A percentile compares a stretch with the other conserved stretches of the same genome.
phyloP scores from a whole-genome alignment of 2,329 filamentous ascomycete genomes.

The Cercospora citrullina region DNA sequence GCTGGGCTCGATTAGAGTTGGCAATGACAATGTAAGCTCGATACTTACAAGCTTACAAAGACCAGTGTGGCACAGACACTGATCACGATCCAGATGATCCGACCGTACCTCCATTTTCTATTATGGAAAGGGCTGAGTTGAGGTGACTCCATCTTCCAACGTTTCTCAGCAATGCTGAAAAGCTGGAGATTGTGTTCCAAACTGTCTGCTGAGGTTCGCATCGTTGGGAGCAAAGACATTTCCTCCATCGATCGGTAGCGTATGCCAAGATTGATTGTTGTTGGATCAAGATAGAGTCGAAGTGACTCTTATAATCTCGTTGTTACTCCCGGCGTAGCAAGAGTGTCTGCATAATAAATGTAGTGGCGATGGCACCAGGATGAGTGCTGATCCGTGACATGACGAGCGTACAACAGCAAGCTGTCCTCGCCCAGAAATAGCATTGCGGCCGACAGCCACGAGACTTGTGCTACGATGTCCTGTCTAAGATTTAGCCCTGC shows the following conservation, averaged over 20 bases:
- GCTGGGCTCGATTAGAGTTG: neutral
- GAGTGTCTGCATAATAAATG: neutral
- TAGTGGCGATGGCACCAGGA: neutral
- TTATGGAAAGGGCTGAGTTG: neutral
- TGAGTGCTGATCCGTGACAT: neutral
- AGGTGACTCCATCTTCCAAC: neutral
- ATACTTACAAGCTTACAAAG: neutral
- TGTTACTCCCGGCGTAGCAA: neutral
- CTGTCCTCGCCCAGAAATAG: neutral
- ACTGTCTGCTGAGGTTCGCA: neutral
- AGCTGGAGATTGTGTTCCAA: neutral
- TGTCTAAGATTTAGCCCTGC: neutral
- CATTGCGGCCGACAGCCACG: neutral
- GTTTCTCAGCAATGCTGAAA: neutral
- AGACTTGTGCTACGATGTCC: neutral
- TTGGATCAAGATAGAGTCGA: neutral
- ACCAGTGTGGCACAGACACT: neutral
- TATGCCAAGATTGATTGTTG: neutral
- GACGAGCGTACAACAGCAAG: neutral
- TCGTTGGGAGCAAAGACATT: neutral
- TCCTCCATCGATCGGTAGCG: neutral
- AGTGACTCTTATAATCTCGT: neutral
- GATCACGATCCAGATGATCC: neutral
- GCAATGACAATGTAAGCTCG: neutral
- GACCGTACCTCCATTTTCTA: neutral